These are phyloP conservation scores for Camelina hispida DNA, from an alignment of 345 rosid genomes.

Conservation along the genomic window DNA sequence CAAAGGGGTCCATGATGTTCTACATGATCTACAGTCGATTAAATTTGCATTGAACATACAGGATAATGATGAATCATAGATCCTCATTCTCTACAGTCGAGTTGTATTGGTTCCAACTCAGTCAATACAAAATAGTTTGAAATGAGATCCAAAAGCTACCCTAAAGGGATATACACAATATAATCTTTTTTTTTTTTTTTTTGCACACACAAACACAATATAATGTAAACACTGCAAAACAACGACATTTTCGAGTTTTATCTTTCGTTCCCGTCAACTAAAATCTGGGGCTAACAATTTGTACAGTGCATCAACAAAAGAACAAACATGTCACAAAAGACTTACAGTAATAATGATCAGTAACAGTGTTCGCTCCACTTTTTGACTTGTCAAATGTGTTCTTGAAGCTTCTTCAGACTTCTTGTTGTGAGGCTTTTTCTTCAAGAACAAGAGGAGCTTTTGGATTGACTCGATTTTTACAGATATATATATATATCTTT, in stretches of 20 bases:
- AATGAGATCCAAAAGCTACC: background rate
- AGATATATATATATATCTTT: background rate
- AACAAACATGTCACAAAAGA: too few relatives aligned
- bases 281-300: too few relatives aligned
- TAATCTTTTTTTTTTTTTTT: background rate
- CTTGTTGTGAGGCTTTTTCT: background rate
- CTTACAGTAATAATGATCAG: too few relatives aligned
- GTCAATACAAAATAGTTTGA: background rate
- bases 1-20: constrained; percentile 38
- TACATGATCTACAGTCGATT: constrained; percentile 38
- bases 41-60: constrained; percentile 39
- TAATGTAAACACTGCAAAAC: background rate
- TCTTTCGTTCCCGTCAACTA: background rate
- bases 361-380: too few relatives aligned
- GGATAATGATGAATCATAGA: constrained; percentile 24
- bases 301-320: too few relatives aligned
- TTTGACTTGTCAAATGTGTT: background rate
- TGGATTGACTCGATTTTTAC: constrained; percentile 12
- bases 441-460: constrained; percentile 11
- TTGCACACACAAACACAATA: background rate
- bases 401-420: background rate
- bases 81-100: background rate
- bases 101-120: background rate
- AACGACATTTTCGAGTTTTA: background rate
- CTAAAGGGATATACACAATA: background rate